Base-by-base conservation (phyloP, 2,329 filamentous ascomycete genomes). In the Sphaerulina musiva region DNA sequence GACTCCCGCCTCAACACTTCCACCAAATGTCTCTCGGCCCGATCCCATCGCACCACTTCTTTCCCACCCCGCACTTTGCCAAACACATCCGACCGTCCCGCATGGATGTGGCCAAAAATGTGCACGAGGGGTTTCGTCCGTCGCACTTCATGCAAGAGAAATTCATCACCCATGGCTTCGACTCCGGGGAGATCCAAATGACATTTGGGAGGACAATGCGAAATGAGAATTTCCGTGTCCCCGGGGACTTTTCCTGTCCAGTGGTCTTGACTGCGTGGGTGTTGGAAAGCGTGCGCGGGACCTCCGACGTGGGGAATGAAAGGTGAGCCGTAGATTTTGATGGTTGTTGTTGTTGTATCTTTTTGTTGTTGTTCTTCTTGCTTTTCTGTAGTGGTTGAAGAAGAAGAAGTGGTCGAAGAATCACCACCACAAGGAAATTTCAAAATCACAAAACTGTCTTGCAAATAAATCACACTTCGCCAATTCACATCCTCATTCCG, bases 71-170 rank as follows among this genome's bases (percentile, higher is more conserved):
- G 63, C 38, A 63, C 17, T 41, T 44, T 45, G 1, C 65, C 65
- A 9, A 66, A 48, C 7, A 55, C 45, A 51, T 67, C 65, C 29
- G 55, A 62, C 40, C 59, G 58, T 3, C 82, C 87, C 65, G 79
- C 86, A 72, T 95, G 90, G 23, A 91, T 80, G 70, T 95, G 90
- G 1, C 89, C 90, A 68, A 93, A 95, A 46, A 95, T 79, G 69
- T 95, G 89, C 11, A 95, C 73, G 10, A 76, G 76, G 0, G 90
- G 90, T 58, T 81, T 83, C 9, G 89, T 82, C 36, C 86, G 80
- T 83, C 86, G 88, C 14, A 87, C 70, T 65, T 95, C 89, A 11
- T 76, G 72, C 5, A 92, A 76, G 5, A 95, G 77, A 31, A 59
- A 57, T 34, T 83, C 80, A 60, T 87, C 91, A 52, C 88, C 89